Evolutionary conservation across 2,329 filamentous ascomycete genomes (phyloP).

Genomic region (Cercospora zeae-maydis): DNA sequence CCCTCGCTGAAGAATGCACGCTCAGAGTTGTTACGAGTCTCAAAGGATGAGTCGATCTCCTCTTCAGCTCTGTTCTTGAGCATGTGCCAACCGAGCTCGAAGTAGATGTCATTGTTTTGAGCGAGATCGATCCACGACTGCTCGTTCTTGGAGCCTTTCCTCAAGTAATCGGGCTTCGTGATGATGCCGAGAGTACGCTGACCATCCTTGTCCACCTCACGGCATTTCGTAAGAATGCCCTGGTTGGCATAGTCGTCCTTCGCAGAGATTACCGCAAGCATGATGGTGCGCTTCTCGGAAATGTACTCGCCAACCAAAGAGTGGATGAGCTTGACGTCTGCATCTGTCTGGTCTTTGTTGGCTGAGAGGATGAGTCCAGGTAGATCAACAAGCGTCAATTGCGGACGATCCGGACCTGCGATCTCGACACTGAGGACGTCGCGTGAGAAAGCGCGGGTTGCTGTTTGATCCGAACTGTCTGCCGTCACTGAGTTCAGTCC

Average conservation of each 20-base stretch:
- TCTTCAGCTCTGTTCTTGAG: slow-evolving; percentile 46
- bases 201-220: slow-evolving; percentile 45
- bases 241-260: slow-evolving; percentile 55
- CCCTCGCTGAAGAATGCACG: slow-evolving; percentile 37
- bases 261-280: slow-evolving; percentile 38
- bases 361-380: slow-evolving; percentile 40
- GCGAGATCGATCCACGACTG: slow-evolving; percentile 40
- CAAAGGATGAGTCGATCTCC: slow-evolving; percentile 37
- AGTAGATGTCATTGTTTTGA: slow-evolving; percentile 40
- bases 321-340: slow-evolving; percentile 36
- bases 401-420: slow-evolving; percentile 42
- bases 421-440: slow-evolving; percentile 50
- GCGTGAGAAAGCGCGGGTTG: slow-evolving; percentile 40
- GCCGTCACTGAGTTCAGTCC: slow-evolving; percentile 38
- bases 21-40: slow-evolving; percentile 42
- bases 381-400: slow-evolving; percentile 36
- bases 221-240: slow-evolving; percentile 50
- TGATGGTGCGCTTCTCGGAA: slow-evolving; percentile 50
- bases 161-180: slow-evolving; percentile 54
- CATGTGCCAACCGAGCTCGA: slow-evolving; percentile 53
- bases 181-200: slow-evolving; percentile 55
- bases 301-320: slow-evolving; percentile 54
- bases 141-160: slow-evolving; percentile 41
- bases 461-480: not conserved
- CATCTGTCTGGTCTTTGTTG: slow-evolving; percentile 33